These are phyloP conservation scores for Metschnikowia peoriensis DNA, from an alignment of 805 yeast species.

Conservation along the genomic window DNA sequence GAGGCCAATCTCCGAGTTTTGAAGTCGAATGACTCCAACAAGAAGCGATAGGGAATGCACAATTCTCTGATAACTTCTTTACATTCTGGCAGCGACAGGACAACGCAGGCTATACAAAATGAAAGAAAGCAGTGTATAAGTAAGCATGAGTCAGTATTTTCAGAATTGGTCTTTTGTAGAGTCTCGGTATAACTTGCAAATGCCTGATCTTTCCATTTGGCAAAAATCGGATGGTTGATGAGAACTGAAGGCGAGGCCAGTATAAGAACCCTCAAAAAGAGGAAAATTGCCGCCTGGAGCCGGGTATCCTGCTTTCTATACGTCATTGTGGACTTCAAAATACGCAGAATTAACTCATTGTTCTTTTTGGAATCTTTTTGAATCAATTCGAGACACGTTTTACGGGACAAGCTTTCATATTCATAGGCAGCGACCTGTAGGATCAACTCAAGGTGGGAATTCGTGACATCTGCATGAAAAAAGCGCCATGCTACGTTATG, in stretches of 20 bases:
- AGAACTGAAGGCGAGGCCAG: conserved; percentile 1
- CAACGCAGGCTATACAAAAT: conserved; percentile 9
- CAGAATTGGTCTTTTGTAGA: neutral
- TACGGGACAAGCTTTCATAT: conserved; percentile 1
- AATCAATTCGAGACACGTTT: conserved; percentile 14
- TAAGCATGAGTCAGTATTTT: neutral
- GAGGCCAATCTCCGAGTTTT: conserved; percentile 8
- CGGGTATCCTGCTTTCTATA: conserved; percentile 16
- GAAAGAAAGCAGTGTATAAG: conserved; percentile 10
- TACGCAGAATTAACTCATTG: conserved; percentile 25
- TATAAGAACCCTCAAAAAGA: conserved; percentile 16
- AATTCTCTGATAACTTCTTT: neutral
- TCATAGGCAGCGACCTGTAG: conserved; percentile 20
- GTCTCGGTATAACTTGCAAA: conserved; percentile 10
- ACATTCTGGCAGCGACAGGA: conserved; percentile 1
- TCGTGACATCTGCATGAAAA: conserved; percentile 39
- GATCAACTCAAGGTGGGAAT: conserved; percentile 39
- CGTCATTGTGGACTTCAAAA: conserved; percentile 24
- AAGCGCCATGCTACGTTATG: conserved; percentile 39
- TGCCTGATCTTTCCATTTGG: conserved; percentile 25
- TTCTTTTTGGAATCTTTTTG: conserved; percentile 23
- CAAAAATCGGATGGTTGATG: conserved; percentile 7
- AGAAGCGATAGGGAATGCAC: conserved; percentile 8
- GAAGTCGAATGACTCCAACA: neutral
- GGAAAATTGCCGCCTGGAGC: conserved; percentile 15